Conservation (phyloP, 225 moss, liverwort and hornwort species). For the Pleurozium schreberi region DNA sequence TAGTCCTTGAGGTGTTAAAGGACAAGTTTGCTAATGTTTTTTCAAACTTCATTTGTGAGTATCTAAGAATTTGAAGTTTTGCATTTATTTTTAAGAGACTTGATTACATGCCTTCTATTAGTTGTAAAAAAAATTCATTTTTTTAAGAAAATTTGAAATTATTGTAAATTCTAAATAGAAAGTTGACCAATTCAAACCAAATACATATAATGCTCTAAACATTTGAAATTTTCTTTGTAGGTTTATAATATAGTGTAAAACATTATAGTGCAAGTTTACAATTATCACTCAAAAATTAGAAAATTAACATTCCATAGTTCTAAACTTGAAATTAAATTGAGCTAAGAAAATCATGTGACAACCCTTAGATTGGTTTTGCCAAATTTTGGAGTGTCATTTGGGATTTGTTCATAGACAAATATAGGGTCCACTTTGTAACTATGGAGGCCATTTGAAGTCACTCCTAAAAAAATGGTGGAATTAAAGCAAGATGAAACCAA, state of each 20-base stretch:
- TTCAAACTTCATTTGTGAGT: too few relatives aligned
- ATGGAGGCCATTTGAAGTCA: neutral
- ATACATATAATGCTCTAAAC: neutral
- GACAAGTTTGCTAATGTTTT: too few relatives aligned
- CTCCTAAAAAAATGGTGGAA: neutral
- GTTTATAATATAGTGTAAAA: neutral
- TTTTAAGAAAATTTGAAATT: too few relatives aligned
- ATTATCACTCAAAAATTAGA: neutral
- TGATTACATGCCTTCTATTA: neutral
- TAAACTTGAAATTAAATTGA: neutral
- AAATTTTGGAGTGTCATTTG: neutral
- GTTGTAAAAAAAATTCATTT: too few relatives aligned
- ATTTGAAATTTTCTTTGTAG: neutral
- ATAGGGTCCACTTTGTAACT: neutral
- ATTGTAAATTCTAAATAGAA: neutral
- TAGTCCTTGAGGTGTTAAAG: too few relatives aligned
- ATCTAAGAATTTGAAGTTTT: neutral
- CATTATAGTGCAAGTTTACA: neutral
- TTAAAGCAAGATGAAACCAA: too few relatives aligned
- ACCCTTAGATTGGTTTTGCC: neutral
- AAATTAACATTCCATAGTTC: neutral
- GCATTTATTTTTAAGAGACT: neutral
- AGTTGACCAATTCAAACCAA: neutral
- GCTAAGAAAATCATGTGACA: neutral
- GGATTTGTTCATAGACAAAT: rapidly evolving